Evolutionary conservation across 83 land plant species (phyloP).

Genomic region (Diphasiastrum complanatum): DNA sequence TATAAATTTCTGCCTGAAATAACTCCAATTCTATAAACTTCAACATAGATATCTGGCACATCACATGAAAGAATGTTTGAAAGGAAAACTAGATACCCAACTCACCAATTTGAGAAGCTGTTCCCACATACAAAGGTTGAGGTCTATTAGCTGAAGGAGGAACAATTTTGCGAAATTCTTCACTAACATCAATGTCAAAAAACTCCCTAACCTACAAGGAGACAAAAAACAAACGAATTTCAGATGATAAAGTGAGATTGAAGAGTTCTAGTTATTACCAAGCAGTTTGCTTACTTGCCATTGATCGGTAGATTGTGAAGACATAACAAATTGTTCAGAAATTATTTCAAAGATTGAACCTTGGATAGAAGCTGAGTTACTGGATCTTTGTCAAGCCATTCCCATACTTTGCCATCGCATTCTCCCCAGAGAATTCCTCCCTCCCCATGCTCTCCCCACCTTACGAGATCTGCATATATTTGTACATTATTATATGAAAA

Average conservation of each 20-base stretch:
- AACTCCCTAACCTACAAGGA: conserved; percentile 56
- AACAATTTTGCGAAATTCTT: conserved; percentile 57
- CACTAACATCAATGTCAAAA: conserved; percentile 57
- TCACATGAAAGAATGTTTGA: too few relatives aligned
- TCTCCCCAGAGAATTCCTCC: conserved; percentile 86
- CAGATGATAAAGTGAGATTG: too few relatives aligned
- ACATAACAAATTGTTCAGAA: neutral
- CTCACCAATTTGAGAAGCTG: conserved; percentile 87
- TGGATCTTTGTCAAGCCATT: conserved; percentile 76
- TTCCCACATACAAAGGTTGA: conserved; percentile 61
- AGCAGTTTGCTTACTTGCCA: too few relatives aligned
- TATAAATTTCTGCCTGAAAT: too few relatives aligned
- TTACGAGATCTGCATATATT: conserved; percentile 55
- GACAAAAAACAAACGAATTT: too few relatives aligned
- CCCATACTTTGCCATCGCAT: conserved; percentile 57
- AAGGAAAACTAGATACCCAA: neutral
- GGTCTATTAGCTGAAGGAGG: conserved; percentile 54
- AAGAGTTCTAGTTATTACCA: too few relatives aligned
- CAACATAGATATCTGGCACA: too few relatives aligned
- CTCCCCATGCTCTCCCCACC: conserved; percentile 84
- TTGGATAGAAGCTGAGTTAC: conserved; percentile 46
- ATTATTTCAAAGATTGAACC: conserved; percentile 23
- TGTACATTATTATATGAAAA: too few relatives aligned
- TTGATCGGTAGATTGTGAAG: too few relatives aligned
- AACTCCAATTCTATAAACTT: too few relatives aligned